These are phyloP conservation scores for Ustilago nuda DNA, from an alignment of 1,284 basidiomycete species.

Conservation along the genomic window DNA sequence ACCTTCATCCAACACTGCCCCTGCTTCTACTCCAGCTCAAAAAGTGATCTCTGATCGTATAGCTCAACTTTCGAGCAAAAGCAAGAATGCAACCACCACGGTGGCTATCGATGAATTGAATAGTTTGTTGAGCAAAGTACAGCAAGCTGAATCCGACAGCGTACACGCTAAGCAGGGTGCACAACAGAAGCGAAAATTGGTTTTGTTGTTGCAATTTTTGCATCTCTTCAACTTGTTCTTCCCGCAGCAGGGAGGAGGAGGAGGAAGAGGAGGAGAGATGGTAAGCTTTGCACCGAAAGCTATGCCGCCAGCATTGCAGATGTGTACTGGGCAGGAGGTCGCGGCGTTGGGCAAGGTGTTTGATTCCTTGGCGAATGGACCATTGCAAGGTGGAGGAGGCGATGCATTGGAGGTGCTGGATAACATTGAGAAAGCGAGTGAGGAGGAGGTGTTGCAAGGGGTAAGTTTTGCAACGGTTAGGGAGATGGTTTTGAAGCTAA, in stretches of 20 bases:
- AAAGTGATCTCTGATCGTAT: constrained; percentile 35
- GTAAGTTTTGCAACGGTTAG: constrained; percentile 40
- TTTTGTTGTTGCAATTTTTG: constrained; percentile 52
- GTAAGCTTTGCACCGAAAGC: constrained; percentile 30
- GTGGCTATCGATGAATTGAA: constrained; percentile 39
- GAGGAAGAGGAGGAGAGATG: neutral
- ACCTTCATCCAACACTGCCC: neutral
- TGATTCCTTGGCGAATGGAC: constrained; percentile 50
- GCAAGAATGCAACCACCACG: constrained; percentile 34
- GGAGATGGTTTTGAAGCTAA: constrained; percentile 46
- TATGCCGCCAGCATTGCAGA: constrained; percentile 42
- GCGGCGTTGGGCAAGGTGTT: constrained; percentile 43
- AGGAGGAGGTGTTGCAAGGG: constrained; percentile 36
- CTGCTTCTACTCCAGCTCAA: constrained; percentile 29
- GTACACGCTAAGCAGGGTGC: neutral
- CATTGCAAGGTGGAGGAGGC: constrained; percentile 41
- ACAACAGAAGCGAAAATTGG: constrained; percentile 26
- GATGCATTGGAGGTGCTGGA: constrained; percentile 43
- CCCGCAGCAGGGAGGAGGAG: constrained; percentile 19
- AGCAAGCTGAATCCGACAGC: constrained; percentile 18
- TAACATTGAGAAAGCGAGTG: constrained; percentile 35
- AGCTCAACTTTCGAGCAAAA: constrained; percentile 14
- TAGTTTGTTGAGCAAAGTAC: constrained; percentile 27
- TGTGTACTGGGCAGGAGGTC: constrained; percentile 47
- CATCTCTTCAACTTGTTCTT: constrained; percentile 54